Conservation (phyloP, 768 basidiomycete species). For the Grammothele lineata region DNA sequence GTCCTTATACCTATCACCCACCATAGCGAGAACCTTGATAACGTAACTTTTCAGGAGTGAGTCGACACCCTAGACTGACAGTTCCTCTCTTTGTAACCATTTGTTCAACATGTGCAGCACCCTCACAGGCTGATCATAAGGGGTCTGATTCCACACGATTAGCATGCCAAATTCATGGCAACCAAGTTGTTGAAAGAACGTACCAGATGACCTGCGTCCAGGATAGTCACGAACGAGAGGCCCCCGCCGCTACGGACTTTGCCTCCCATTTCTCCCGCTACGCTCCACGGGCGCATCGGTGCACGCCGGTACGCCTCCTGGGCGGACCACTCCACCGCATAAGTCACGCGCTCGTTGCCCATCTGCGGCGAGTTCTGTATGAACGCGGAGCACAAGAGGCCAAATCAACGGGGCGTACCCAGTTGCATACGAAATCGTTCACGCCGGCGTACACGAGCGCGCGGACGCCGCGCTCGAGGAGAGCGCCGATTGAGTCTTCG, state of each 20-base stretch:
- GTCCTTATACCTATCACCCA: no score
- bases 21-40: no score
- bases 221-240: conserved; percentile 60
- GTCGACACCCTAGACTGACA: no score
- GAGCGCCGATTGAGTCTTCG: conserved; percentile 39
- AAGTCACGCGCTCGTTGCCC: conserved; percentile 57
- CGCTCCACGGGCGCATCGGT: conserved; percentile 47
- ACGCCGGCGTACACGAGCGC: conserved; percentile 51
- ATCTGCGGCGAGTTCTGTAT: conserved; percentile 19
- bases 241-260: conserved; percentile 48
- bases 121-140: conserved; percentile 57
- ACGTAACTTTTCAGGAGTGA: no score
- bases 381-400: background rate
- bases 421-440: conserved; percentile 55
- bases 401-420: conserved; percentile 21
- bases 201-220: conserved; percentile 73
- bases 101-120: conserved; percentile 43
- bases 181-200: background rate
- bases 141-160: conserved; percentile 41
- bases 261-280: conserved; percentile 48
- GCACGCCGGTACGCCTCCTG: conserved; percentile 39
- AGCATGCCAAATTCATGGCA: background rate
- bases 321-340: conserved; percentile 55
- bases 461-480: conserved; percentile 48
- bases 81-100: conserved; percentile 33